phyloP scores from a whole-genome alignment of 23 red algal species.

The Gracilaria gracilis region DNA sequence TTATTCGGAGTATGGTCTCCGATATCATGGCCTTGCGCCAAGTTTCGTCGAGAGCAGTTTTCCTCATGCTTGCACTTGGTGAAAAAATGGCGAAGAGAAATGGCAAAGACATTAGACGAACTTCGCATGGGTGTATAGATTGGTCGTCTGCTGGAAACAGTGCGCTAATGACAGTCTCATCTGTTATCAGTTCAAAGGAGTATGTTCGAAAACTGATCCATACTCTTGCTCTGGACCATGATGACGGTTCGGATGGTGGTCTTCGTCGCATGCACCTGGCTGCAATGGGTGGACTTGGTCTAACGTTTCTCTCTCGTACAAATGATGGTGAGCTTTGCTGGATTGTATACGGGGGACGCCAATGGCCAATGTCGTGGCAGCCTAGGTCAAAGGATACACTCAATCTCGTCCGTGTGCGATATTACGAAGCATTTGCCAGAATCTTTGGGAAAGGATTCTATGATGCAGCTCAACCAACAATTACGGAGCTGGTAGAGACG shows the following conservation, averaged over 20 bases:
- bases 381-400: slow-evolving; percentile 75
- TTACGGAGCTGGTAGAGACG: slow-evolving; percentile 55
- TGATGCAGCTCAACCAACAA: slow-evolving; percentile 39
- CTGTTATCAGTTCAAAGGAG: slow-evolving; percentile 30
- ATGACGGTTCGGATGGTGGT: slow-evolving; percentile 58
- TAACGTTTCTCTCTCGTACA: slow-evolving; percentile 54
- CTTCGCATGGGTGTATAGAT: background rate
- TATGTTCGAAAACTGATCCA: slow-evolving; percentile 72
- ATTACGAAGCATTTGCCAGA: slow-evolving; percentile 61
- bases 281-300: slow-evolving; percentile 32
- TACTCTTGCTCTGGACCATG: slow-evolving; percentile 82
- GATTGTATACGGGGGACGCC: slow-evolving; percentile 64
- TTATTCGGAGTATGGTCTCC: slow-evolving; percentile 68
- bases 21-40: slow-evolving; percentile 80
- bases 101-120: background rate
- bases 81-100: slow-evolving; percentile 9
- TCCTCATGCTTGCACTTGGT: slow-evolving; percentile 73
- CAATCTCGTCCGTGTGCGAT: slow-evolving; percentile 61
- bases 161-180: slow-evolving; percentile 51
- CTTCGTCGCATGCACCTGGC: background rate
- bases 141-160: background rate
- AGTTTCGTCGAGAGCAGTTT: slow-evolving; percentile 55
- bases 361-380: slow-evolving; percentile 83
- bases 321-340: slow-evolving; percentile 83
- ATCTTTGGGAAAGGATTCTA: slow-evolving; percentile 65